phyloP scores from a whole-genome alignment of 805 yeast genomes.

The Yamadazyma philogaea region DNA sequence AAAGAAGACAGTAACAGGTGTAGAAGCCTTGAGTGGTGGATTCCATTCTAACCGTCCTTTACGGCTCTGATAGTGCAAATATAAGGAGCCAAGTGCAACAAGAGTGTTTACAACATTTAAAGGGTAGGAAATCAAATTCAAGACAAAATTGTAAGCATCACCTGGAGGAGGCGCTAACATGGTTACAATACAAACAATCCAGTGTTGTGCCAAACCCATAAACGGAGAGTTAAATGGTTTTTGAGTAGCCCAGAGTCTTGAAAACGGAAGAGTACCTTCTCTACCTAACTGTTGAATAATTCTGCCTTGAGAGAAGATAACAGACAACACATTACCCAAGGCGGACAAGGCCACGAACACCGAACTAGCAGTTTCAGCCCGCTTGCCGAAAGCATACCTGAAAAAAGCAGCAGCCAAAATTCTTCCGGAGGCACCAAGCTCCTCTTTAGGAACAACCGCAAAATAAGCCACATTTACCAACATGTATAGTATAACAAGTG shows the following conservation, averaged over 20 bases:
- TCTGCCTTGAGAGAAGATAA: conserved; percentile 79
- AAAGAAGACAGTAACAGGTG: conserved; percentile 63
- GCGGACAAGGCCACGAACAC: conserved; percentile 81
- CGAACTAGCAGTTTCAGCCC: conserved; percentile 69
- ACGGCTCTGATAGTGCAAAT: conserved; percentile 49
- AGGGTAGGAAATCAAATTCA: conserved; percentile 79
- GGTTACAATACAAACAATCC: conserved; percentile 69
- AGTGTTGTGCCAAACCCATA: conserved; percentile 72
- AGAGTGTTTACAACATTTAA: conserved; percentile 69
- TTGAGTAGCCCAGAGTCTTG: conserved; percentile 65
- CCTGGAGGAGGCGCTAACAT: conserved; percentile 83
- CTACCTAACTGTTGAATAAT: conserved; percentile 77
- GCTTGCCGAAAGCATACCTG: conserved; percentile 63
- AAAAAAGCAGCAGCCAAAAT: conserved; percentile 77
- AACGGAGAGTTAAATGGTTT: conserved; percentile 73
- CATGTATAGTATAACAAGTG: conserved; percentile 64
- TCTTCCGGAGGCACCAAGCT: conserved; percentile 57
- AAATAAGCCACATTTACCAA: conserved; percentile 77
- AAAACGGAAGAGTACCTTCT: conserved; percentile 76
- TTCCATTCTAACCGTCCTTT: conserved; percentile 58
- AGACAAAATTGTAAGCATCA: conserved; percentile 78
- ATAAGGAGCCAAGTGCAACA: conserved; percentile 61
- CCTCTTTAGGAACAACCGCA: conserved; percentile 74
- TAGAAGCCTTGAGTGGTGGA: conserved; percentile 67
- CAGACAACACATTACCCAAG: conserved; percentile 77